Percentiles rank a stretch among this genome's conserved stretches.
These are phyloP conservation scores for Earliella scabrosa DNA, from an alignment of 1,284 basidiomycete genomes.

Conservation along the genomic window DNA sequence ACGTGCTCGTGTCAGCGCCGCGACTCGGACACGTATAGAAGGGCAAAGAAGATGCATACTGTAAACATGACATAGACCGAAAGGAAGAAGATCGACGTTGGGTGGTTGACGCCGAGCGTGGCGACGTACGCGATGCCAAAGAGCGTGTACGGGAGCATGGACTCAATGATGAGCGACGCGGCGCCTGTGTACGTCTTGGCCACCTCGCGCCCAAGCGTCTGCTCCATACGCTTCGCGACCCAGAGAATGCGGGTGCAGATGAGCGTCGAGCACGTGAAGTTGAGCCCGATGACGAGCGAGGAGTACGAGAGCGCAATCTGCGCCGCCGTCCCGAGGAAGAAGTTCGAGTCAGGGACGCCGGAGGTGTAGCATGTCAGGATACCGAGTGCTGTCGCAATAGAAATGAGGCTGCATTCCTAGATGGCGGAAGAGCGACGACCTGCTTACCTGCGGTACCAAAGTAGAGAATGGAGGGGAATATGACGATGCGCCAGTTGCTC, in stretches of 20 bases:
- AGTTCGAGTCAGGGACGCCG: background rate
- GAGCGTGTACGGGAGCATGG: constrained; percentile 18
- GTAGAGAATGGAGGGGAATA: constrained; percentile 4
- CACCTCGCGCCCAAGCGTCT: background rate
- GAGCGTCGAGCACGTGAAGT: constrained; percentile 5
- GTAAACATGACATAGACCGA: constrained; percentile 25
- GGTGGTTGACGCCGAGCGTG: constrained; percentile 17
- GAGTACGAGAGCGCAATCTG: constrained; percentile 2
- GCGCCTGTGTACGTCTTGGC: constrained; percentile 3
- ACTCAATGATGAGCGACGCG: constrained; percentile 17
- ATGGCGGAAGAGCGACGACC: no score
- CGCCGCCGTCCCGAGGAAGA: constrained; percentile 6
- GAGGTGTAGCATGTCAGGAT: constrained; percentile 2
- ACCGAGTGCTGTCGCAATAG: constrained; percentile 11
- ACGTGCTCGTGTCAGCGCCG: no score
- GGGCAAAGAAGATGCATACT: no score
- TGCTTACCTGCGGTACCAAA: constrained; percentile 4
- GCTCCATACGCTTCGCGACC: background rate
- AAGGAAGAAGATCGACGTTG: constrained; percentile 15
- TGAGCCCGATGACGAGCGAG: constrained; percentile 3
- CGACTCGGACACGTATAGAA: no score
- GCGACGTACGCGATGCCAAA: constrained; percentile 17
- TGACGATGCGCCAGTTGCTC: background rate
- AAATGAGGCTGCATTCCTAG: no score
- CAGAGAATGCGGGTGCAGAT: constrained; percentile 10